phyloP scores from a whole-genome alignment of 345 rosid genomes.

The Geranium rotundifolium region DNA sequence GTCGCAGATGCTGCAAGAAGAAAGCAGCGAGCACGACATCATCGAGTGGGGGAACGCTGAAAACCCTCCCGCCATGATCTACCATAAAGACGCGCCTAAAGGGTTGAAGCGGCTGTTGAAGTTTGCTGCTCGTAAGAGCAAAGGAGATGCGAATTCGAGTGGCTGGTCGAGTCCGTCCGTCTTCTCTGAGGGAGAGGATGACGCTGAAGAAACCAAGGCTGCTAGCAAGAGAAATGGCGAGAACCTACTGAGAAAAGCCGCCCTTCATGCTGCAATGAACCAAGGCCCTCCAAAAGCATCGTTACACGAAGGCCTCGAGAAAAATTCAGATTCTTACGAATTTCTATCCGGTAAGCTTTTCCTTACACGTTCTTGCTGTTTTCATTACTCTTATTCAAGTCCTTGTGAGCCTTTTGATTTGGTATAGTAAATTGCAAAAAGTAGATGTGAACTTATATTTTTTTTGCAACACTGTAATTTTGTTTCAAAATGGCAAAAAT shows the following conservation, averaged over 20 bases:
- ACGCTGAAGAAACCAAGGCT: conserved; percentile 36
- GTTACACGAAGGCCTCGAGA: conserved; percentile 17
- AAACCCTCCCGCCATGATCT: conserved; percentile 40
- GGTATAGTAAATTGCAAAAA: too few relatives aligned
- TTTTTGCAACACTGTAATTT: too few relatives aligned
- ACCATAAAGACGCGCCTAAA: conserved; percentile 54
- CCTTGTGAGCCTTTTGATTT: background rate
- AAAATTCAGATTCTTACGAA: conserved; percentile 20
- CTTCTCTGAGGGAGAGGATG: conserved; percentile 64
- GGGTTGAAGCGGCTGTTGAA: conserved; percentile 62
- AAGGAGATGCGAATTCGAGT: conserved; percentile 42
- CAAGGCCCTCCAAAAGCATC: conserved; percentile 22
- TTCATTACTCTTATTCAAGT: background rate
- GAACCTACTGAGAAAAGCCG: conserved; percentile 31
- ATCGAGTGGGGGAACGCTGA: conserved; percentile 63
- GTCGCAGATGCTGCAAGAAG: conserved; percentile 71
- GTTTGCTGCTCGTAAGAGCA: conserved; percentile 60
- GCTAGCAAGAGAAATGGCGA: conserved; percentile 36
- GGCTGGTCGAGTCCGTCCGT: conserved; percentile 61
- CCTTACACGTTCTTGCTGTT: background rate
- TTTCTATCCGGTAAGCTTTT: conserved; percentile 24
- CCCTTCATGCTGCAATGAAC: conserved; percentile 30
- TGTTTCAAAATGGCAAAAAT: too few relatives aligned
- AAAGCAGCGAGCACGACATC: conserved; percentile 45
- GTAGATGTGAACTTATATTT: too few relatives aligned